Evolutionary conservation across 768 basidiomycete genomes (phyloP), one percentile per base, ranked within the genome.

Genomic region (Gautieria morchelliformis): DNA sequence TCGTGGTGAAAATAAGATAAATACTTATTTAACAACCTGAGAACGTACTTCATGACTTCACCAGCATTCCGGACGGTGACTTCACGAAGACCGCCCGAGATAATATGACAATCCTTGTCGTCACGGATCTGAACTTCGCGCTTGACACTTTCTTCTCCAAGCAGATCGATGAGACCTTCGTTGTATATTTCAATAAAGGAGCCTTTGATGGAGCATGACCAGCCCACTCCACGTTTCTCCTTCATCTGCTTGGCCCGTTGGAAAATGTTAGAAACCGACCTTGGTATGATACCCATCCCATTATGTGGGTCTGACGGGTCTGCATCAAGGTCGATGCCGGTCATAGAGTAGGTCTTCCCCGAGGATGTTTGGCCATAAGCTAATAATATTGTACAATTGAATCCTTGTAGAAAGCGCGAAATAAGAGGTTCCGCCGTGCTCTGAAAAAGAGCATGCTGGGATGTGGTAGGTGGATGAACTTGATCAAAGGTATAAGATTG

Each of bases 171-270:
- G 52, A 99, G 81, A 72, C 98, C 96, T 74, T 99, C 96, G 71
- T 99, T 98, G 73, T 99, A 98, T 53, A 99, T 82, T 77, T 99
- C 96, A 62, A 99, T 85, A 75, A 95, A 99, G 22, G 90, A 93
- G 52, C 89, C 89, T 72, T 90, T 93, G 67, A 93, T 73, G 61
- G 70, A 80, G 67, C 76, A 93, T 58, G 78, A 86, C 91, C 89
- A 95, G 42, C 82, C 72, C 60, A 76, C 77, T 39, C 77, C 82
- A 32, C 89, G 83, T 67, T 85, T 85, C 66, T 84, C 86, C 71
- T 82, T 90, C 55, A 87, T 74, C 68, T 87, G 83, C 65, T 80
- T 82, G 45, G 89, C 87, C 47, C 80, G 75, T 12, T 83, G 72
- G 68, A 98, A 99, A 63, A 98, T 92, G 46, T 82, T 84, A 3